These are phyloP conservation scores for Davidsoniella australis DNA, from an alignment of 2,329 filamentous ascomycete genomes.

Conservation along the genomic window DNA sequence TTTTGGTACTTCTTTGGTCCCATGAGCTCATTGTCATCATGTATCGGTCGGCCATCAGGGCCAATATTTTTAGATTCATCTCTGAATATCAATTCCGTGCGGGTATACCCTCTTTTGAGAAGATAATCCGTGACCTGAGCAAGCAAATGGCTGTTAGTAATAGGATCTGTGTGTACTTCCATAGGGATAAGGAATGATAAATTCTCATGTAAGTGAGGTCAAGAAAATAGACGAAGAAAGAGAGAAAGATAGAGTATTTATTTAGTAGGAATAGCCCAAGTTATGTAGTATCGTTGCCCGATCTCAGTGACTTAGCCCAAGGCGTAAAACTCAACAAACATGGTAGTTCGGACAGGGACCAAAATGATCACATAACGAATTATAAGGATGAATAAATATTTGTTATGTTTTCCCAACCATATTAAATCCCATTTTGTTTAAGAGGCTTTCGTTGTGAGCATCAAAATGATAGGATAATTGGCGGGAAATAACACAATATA, in stretches of 20 bases:
- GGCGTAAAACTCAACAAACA: too few species aligned
- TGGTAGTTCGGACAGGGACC: too few species aligned
- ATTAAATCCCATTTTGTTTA: too few species aligned
- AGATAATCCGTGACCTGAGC: slow-evolving; percentile 74
- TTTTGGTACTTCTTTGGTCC: slow-evolving; percentile 58
- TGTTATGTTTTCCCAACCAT: too few species aligned
- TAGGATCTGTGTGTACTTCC: not conserved
- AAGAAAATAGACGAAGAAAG: not conserved
- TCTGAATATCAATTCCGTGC: slow-evolving; percentile 81
- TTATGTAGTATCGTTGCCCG: not conserved
- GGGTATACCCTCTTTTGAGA: slow-evolving; percentile 82
- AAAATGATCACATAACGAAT: too few species aligned
- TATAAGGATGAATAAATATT: too few species aligned
- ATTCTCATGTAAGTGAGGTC: not conserved
- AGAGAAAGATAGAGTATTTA: not conserved
- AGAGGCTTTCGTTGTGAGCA: too few species aligned
- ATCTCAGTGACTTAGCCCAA: not conserved
- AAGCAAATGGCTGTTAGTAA: too few species aligned
- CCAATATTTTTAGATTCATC: slow-evolving; percentile 78
- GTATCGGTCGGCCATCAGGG: slow-evolving; percentile 60
- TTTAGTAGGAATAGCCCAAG: not conserved
- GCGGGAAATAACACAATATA: too few species aligned
- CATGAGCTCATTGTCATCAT: slow-evolving; percentile 43
- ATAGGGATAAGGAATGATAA: not conserved
- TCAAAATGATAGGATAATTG: too few species aligned